These are phyloP conservation scores for Spergularia azorica DNA, from an alignment of 179 eudicot genomes.

Conservation along the genomic window DNA sequence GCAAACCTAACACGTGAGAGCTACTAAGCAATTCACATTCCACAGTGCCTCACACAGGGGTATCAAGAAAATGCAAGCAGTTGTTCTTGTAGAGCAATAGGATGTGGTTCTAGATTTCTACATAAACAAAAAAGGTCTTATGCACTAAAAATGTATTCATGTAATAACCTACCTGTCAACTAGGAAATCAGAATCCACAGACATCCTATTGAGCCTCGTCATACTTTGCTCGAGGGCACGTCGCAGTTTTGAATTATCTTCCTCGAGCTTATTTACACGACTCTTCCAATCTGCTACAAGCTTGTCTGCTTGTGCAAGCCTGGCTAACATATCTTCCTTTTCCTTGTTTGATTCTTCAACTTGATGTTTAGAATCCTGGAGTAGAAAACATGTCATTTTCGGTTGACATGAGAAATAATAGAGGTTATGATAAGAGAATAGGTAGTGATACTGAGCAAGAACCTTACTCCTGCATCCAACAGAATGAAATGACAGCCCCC, in stretches of 20 bases:
- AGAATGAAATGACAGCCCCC: not conserved
- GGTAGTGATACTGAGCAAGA: not conserved
- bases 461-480: not conserved
- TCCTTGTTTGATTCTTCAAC: conserved; percentile 59
- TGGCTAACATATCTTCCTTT: conserved; percentile 59
- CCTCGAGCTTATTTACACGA: conserved; percentile 82
- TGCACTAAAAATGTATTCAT: conserved; percentile 6
- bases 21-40: not conserved
- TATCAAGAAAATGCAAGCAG: not conserved
- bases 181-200: conserved; percentile 91
- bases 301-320: conserved; percentile 67
- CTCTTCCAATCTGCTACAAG: conserved; percentile 57
- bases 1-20: not conserved
- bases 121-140: not conserved
- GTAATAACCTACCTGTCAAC: conserved; percentile 77
- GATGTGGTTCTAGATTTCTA: not conserved
- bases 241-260: conserved; percentile 86
- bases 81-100: not conserved
- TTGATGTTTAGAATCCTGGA: conserved; percentile 72
- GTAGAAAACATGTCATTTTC: conserved; percentile 19
- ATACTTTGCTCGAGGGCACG: conserved; percentile 99
- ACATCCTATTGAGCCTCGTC: conserved; percentile 96
- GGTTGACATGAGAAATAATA: not conserved
- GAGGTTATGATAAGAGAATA: not conserved
- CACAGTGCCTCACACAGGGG: no score